phyloP scores from a whole-genome alignment of 108 stramenopile species.

The Cyclotella kingstonii region DNA sequence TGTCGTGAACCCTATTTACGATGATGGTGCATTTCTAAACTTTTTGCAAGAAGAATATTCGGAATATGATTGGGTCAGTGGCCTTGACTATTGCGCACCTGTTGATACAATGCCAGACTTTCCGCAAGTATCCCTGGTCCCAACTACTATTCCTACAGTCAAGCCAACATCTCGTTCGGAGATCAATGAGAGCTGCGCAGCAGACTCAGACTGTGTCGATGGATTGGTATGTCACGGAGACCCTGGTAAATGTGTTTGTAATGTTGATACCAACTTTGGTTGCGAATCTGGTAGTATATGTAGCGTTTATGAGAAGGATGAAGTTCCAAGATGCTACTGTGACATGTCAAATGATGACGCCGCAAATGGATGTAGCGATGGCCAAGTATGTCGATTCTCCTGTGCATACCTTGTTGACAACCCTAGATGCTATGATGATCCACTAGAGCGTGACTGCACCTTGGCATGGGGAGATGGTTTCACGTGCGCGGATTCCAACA shows the following conservation, averaged over 20 bases:
- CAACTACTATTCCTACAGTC: constrained; percentile 8
- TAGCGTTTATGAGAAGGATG: constrained; percentile 16
- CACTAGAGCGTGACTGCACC: constrained; percentile 12
- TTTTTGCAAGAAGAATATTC: constrained; percentile 18
- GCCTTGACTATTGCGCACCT: constrained; percentile 9
- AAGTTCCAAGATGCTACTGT: constrained; percentile 19
- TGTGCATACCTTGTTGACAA: constrained; percentile 15
- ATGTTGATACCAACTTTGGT: constrained; percentile 17
- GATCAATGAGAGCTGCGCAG: constrained; percentile 10
- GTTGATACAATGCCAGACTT: constrained; percentile 24
- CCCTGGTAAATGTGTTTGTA: constrained; percentile 9
- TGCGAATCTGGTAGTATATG: constrained; percentile 13
- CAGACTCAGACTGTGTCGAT: constrained; percentile 2
- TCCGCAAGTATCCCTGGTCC: constrained; percentile 3
- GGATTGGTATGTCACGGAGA: constrained; percentile 3
- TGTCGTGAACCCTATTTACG: constrained; percentile 4
- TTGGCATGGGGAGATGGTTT: constrained; percentile 4
- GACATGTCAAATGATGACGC: constrained; percentile 19
- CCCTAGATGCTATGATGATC: constrained; percentile 19
- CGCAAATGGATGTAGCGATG: constrained; percentile 5
- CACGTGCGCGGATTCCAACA: constrained; percentile 14
- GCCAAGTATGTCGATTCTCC: constrained; percentile 14
- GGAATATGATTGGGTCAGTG: constrained; percentile 12
- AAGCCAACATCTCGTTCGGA: constrained; percentile 5
- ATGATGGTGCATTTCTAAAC: constrained; percentile 6